A percentile compares a stretch with the other conserved stretches of the same genome.
Evolutionary conservation across 106 monocot genomes (phyloP).

Genomic region (Dendrobium catenatum): DNA sequence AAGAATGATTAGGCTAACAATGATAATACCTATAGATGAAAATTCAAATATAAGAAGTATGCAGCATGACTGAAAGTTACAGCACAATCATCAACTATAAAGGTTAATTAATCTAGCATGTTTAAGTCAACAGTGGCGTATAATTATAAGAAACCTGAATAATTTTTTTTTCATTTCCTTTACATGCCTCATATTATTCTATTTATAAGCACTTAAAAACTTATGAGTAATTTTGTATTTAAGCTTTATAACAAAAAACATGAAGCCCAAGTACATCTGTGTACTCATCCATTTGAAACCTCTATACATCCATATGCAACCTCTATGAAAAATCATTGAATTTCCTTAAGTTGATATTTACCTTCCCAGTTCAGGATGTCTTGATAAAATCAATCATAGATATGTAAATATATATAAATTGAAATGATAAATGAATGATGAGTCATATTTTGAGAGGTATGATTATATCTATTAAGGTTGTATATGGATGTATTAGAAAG

Average conservation of each 20-base stretch:
- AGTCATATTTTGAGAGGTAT: no score
- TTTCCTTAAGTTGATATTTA: no score
- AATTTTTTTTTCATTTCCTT: neutral
- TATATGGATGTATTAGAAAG: no score
- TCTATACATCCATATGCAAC: no score
- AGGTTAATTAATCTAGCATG: neutral
- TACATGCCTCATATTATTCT: neutral
- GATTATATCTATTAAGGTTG: no score
- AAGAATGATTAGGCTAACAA: conserved; percentile 2
- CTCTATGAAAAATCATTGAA: no score
- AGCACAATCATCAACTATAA: neutral
- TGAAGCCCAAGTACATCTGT: neutral
- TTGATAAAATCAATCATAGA: no score
- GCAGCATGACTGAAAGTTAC: neutral
- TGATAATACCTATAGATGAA: neutral
- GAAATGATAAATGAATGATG: no score
- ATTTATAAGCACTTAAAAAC: neutral
- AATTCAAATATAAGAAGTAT: neutral
- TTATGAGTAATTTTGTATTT: neutral
- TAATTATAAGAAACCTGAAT: neutral
- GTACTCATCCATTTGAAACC: no score
- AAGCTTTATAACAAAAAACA: neutral
- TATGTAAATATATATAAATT: no score
- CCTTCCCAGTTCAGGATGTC: no score
- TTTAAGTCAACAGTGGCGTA: neutral